Evolutionary conservation across 139 green algal genomes (phyloP).

Genomic region (Coelastrella sp.): DNA sequence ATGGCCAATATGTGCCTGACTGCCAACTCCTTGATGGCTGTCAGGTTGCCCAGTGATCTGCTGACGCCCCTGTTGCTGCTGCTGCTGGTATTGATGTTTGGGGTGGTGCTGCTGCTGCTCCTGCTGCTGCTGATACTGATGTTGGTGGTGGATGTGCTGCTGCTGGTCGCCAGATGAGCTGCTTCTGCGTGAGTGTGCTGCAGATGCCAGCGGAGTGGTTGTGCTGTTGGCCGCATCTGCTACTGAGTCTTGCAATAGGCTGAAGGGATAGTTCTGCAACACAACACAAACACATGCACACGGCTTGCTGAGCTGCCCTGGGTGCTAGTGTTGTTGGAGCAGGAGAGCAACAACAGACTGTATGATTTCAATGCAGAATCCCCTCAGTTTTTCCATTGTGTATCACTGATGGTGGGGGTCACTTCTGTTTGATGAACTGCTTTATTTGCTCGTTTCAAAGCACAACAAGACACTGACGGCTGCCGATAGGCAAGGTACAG

Average conservation of each 20-base stretch:
- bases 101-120: no score
- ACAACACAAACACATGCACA: neutral
- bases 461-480: no score
- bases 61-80: slow-evolving; percentile 3
- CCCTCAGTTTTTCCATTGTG: no score
- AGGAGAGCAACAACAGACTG: no score
- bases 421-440: no score
- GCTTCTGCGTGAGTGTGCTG: neutral
- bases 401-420: no score
- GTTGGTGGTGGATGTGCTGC: slow-evolving; percentile 17
- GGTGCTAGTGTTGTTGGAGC: no score
- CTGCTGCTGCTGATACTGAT: no score
- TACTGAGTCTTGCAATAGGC: neutral
- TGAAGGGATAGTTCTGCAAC: slow-evolving; percentile 10
- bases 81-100: neutral
- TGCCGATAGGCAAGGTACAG: no score
- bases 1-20: neutral
- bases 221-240: neutral
- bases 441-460: no score
- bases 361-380: no score
- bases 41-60: neutral
- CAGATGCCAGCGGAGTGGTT: neutral
- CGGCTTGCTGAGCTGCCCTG: no score
- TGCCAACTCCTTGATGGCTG: neutral
- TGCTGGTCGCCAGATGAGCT: neutral